Base-by-base conservation (phyloP, 768 basidiomycete genomes). In the Auricularia cornea region DNA sequence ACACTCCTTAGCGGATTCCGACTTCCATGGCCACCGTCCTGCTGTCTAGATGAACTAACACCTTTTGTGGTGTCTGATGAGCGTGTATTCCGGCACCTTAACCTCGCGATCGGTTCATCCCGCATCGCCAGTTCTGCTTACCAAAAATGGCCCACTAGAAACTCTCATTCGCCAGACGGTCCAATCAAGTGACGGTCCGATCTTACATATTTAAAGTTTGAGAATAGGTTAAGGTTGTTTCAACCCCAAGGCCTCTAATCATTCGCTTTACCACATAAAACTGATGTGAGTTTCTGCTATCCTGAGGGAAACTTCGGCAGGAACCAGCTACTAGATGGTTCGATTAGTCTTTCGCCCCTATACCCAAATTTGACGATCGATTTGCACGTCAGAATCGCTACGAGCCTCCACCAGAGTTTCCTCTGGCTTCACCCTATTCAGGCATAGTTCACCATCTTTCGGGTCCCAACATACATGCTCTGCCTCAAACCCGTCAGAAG, bases 331-430 rank as follows among this genome's bases (percentile, higher is more conserved):
- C 87, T 89, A 88, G 82, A 89, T 88, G 88, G 88, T 89, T 90
- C 87, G 87, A 91, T 90, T 89, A 88, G 89, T 90, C 89, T 90
- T 90, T 90, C 86, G 85, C 88, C 89, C 89, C 89, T 90, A 90
- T 90, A 89, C 88, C 87, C 88, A 89, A 88, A 87, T 90, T 88
- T 80, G 86, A 90, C 88, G 85, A 90, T 89, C 86, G 88, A 90
- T 90, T 90, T 91, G 89, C 89, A 90, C 86, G 87, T 90, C 89
- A 91, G 89, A 90, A 91, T 87, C 85, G 88, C 89, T 90, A 88
- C 86, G 85, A 88, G 86, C 89, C 87, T 90, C 88, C 88, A 90
- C 87, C 89, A 90, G 88, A 88, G 89, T 91, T 90, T 90, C 88
- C 89, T 88, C 88, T 90, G 89, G 88, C 89, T 90, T 89, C 85